Evolutionary conservation across 148 eudicot genomes (phyloP), one percentile per base, ranked within the genome.

Genomic region (Persicaria maculosa): DNA sequence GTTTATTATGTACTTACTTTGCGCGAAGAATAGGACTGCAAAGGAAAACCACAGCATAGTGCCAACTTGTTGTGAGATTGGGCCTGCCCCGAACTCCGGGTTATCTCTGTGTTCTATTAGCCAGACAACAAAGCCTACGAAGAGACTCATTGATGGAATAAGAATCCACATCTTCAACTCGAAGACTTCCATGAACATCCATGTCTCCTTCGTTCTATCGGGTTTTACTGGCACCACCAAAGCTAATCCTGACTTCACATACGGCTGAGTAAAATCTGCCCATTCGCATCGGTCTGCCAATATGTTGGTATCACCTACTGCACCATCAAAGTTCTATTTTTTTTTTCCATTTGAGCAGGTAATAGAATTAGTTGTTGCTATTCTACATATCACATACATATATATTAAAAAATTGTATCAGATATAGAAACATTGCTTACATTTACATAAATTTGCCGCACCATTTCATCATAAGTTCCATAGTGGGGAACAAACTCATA

Each of bases 21-120:
- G 85, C 53, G 80, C 79, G 54, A 85, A 78, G 74, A 83, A 82
- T 19, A 82, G 47, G 19, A 82, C 57, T 12, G 81, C 77, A 71
- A 85, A 74, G 48, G 88, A 80, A 50, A 85, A 83, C 88, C 85
- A 80, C 40, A 85, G 69, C 8, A 82, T 44, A 9, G 76, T 76
- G 16, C 75, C 77, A 58, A 76, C 46, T 22, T 73, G 74, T 12
- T 80, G 47, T 22, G 55, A 69, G 50, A 80, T 4, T 58, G 88
- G 59, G 4, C 19, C 79, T 47, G 25, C 68, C 1, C 52, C 40
- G 52, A 82, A 78, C 0, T 80, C 82, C 16, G 72, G 53, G 50
- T 74, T 70, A 50, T 73, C 44, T 9, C 64, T 44, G 31, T 79
- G 77, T 77, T 84, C 86, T 25, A 79, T 76, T 9, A 79, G 50